Base-by-base conservation (phyloP, 805 yeast genomes). In the Wickerhamomyces queroliae region DNA sequence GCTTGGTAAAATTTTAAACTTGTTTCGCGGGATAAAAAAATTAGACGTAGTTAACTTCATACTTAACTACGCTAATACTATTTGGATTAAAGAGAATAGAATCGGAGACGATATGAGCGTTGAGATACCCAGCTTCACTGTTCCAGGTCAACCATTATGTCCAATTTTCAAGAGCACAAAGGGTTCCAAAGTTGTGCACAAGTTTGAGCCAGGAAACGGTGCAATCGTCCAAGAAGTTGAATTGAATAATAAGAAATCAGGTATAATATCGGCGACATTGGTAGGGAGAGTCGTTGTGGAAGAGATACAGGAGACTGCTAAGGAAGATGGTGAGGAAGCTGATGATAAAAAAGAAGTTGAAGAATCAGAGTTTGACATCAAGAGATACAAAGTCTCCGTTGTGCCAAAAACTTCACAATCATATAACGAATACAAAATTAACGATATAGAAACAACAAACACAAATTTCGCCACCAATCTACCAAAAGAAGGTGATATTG, bases 401-500 rank as follows among this genome's bases (percentile, higher is more conserved):
- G 16, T 46, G 4, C 54, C 58, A 25, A 43, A 51, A 5, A 39
- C 37, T 6, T 42, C 43, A 8, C 36, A 45, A 4, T 41, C 39
- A 5, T 40, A 44, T 27, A 44, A 29, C 35, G 49, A 44, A 16
- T 34, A 20, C 37, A 49, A 12, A 47, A 3, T 16, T 28, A 10
- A 5, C 11, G 17, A 28, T 28, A 28, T 50, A 26, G 41, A 43
- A 27, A 37, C 41, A 7, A 33, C 43, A 24, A 46, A 45, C 23
- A 44, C 53, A 15, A 55, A 60, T 33, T 55, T 63, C 59, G 41
- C 70, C 31, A 73, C 69, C 40, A 72, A 72, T 44, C 62, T 90
- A 39, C 98, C 98, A 7, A 76, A 78, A 45, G 96, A 87, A 47
- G 83, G 85, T 22, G 96, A 91, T 58, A 60, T 80, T 19, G 96